phyloP scores from a whole-genome alignment of 2,329 filamentous ascomycete species.

The Sporothrix sp. region DNA sequence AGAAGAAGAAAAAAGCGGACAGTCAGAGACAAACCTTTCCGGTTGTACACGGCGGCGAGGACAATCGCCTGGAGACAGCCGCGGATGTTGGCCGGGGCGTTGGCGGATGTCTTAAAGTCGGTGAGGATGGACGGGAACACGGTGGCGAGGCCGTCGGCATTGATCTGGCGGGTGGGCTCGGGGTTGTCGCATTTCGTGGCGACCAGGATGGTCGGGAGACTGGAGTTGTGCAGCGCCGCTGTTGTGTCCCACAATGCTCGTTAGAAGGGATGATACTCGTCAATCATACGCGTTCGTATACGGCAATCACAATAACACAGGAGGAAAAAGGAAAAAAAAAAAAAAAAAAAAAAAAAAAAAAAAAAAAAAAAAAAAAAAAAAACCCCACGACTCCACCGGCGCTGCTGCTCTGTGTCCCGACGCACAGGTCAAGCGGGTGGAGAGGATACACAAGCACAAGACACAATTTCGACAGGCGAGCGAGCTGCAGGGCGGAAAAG shows the following conservation, averaged over 20 bases:
- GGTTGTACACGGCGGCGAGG: slow-evolving; percentile 56
- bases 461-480: no score
- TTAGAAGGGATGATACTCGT: slow-evolving; percentile 6
- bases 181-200: slow-evolving; percentile 84
- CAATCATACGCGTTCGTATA: no score
- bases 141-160: slow-evolving; percentile 52
- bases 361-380: slow-evolving; percentile 20
- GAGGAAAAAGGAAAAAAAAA: background rate
- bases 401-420: no score
- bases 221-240: slow-evolving; percentile 66
- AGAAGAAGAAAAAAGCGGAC: slow-evolving; percentile 3
- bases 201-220: slow-evolving; percentile 69
- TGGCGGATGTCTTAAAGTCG: slow-evolving; percentile 62
- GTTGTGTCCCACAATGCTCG: slow-evolving; percentile 16
- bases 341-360: background rate
- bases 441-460: background rate
- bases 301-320: background rate
- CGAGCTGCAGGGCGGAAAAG: no score
- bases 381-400: no score
- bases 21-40: slow-evolving; percentile 51
- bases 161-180: slow-evolving; percentile 58
- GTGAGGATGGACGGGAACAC: slow-evolving; percentile 61
- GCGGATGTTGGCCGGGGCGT: slow-evolving; percentile 61
- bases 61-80: slow-evolving; percentile 69
- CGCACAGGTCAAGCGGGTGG: background rate